Evolutionary conservation across 2,329 filamentous ascomycete species (phyloP).

Genomic region (Penicillium paneum): DNA sequence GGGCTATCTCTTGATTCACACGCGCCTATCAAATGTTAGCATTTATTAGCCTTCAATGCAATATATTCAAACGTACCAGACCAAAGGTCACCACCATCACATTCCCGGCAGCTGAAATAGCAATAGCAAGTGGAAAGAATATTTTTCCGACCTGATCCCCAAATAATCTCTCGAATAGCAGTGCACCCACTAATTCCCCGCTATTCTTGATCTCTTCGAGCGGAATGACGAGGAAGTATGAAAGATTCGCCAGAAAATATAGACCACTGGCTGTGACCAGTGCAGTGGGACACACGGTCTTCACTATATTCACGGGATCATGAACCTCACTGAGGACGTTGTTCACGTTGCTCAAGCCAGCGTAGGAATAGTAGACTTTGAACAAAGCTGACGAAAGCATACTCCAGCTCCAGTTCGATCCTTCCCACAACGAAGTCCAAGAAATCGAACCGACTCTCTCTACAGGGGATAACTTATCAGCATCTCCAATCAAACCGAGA

Average conservation of each 20-base stretch:
- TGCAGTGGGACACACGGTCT: constrained; percentile 59
- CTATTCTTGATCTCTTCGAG: constrained; percentile 64
- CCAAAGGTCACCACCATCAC: constrained; percentile 71
- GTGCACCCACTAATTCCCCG: constrained; percentile 64
- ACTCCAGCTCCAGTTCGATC: constrained; percentile 67
- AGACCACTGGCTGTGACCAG: constrained; percentile 60
- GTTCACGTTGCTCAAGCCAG: constrained; percentile 64
- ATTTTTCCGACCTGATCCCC: constrained; percentile 56
- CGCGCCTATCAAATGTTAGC: constrained; percentile 52
- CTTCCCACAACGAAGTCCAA: constrained; percentile 60
- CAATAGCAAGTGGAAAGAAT: constrained; percentile 62
- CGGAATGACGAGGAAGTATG: constrained; percentile 63
- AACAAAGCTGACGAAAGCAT: constrained; percentile 62
- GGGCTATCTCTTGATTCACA: constrained; percentile 69
- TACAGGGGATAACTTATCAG: neutral
- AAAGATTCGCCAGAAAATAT: constrained; percentile 65
- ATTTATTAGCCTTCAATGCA: neutral
- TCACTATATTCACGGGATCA: constrained; percentile 63
- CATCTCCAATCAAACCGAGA: constrained; percentile 34
- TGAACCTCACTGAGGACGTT: constrained; percentile 70
- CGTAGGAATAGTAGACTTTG: constrained; percentile 66
- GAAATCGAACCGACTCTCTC: constrained; percentile 13
- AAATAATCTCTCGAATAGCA: constrained; percentile 66
- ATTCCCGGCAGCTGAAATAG: constrained; percentile 66
- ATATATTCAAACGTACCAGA: constrained; percentile 48